Conservation (phyloP, 768 basidiomycete species). For the Gyrodon lividus region DNA sequence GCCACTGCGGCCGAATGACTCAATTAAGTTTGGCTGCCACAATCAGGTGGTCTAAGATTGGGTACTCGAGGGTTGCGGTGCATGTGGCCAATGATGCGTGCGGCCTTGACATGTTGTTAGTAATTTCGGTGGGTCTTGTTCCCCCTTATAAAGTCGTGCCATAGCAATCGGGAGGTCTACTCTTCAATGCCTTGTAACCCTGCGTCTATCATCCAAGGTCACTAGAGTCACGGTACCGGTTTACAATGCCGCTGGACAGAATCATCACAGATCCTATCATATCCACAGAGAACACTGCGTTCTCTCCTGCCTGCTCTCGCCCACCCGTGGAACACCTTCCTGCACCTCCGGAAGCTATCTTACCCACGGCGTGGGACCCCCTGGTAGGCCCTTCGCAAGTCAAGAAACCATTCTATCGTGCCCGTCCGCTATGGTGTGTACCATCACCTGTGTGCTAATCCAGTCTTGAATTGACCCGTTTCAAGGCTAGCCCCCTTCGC, state of each 20-base stretch:
- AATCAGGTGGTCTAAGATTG: no score
- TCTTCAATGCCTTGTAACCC: slow-evolving; percentile 8
- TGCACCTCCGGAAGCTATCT: slow-evolving; percentile 3
- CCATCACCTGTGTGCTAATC: neutral
- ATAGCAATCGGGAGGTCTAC: neutral
- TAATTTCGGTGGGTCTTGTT: slow-evolving; percentile 15
- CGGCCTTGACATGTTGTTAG: neutral
- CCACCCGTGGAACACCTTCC: slow-evolving; percentile 21
- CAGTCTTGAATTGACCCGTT: slow-evolving; percentile 6
- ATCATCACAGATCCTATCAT: slow-evolving; percentile 35
- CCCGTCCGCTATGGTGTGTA: slow-evolving; percentile 46
- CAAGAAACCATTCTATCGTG: slow-evolving; percentile 50
- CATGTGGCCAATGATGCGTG: neutral
- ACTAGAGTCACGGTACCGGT: no score
- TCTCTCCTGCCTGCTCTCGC: slow-evolving; percentile 22
- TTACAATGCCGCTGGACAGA: slow-evolving; percentile 30
- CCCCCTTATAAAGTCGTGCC: slow-evolving; percentile 22
- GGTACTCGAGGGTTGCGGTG: neutral
- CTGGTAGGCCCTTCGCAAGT: slow-evolving; percentile 26
- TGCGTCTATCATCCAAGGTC: neutral
- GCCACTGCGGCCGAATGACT: no score
- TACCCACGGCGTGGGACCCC: slow-evolving; percentile 33
- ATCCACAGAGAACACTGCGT: slow-evolving; percentile 31
- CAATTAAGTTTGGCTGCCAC: no score
- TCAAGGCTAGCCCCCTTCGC: slow-evolving; percentile 72